These are phyloP conservation scores for Immersiporthe knoxdaviesiana DNA, from an alignment of 2,329 filamentous ascomycete species.

Conservation along the genomic window DNA sequence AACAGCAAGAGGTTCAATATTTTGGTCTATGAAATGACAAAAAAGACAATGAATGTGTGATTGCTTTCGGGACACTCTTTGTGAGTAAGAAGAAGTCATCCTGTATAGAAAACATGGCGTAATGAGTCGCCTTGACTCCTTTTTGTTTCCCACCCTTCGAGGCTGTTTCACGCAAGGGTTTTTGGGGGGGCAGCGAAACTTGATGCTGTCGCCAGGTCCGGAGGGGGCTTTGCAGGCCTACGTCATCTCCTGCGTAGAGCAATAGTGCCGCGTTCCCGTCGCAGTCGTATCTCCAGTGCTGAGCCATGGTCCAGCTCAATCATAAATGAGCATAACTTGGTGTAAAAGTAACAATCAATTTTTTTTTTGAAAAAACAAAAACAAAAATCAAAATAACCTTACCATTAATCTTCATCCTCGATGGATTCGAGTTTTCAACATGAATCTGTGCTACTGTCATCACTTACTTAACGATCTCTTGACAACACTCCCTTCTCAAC, in stretches of 20 bases:
- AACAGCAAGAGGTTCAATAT: background rate
- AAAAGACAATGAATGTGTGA: background rate
- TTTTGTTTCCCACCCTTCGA: background rate
- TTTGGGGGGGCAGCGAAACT: background rate
- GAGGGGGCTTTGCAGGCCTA: conserved; percentile 1
- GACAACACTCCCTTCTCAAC: too few relatives aligned
- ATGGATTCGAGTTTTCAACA: too few relatives aligned
- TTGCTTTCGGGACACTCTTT: background rate
- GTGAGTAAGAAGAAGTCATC: background rate
- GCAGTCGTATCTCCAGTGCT: background rate
- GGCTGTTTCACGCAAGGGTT: background rate
- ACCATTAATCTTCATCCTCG: too few relatives aligned
- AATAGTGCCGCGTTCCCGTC: conserved; percentile 2
- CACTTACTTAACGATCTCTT: too few relatives aligned
- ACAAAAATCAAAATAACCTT: too few relatives aligned
- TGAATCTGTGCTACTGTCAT: too few relatives aligned
- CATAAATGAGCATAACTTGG: background rate
- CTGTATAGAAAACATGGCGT: background rate
- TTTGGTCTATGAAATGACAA: background rate
- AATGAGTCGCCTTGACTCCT: background rate
- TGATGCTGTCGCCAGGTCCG: conserved; percentile 9
- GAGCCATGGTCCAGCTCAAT: background rate
- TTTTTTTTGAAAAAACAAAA: too few relatives aligned
- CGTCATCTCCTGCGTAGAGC: conserved; percentile 20
- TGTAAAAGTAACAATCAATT: too few relatives aligned